Conservation (phyloP, 768 basidiomycete genomes). For the Boletus sp. region DNA sequence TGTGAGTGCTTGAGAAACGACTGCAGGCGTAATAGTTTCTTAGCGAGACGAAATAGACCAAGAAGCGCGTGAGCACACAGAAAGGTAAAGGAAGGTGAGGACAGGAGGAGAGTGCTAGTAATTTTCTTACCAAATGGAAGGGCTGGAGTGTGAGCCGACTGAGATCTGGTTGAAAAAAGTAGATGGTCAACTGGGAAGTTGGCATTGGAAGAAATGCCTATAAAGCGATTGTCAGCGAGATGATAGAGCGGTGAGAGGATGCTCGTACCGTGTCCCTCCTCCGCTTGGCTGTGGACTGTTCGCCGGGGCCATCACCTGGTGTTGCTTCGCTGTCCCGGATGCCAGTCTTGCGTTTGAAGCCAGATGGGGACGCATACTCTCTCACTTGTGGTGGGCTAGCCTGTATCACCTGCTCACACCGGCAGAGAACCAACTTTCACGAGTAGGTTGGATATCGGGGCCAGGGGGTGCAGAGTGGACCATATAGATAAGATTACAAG, state of each 20-base stretch:
- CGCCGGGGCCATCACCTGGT: conserved; percentile 10
- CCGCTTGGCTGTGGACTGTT: conserved; percentile 22
- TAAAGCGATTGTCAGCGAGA: background rate
- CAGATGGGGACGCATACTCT: conserved; percentile 16
- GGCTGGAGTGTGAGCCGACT: conserved; percentile 38
- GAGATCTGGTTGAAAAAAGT: conserved; percentile 40
- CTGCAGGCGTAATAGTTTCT: conserved; percentile 33
- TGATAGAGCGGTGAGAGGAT: background rate
- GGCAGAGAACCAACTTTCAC: too few species aligned
- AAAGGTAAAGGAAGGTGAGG: background rate
- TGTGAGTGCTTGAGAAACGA: conserved; percentile 45
- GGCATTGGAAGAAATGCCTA: conserved; percentile 48
- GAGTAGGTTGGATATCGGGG: too few species aligned
- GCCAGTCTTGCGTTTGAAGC: conserved; percentile 25
- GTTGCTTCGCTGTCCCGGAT: conserved; percentile 7
- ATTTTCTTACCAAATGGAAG: conserved; percentile 42
- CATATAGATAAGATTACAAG: too few species aligned
- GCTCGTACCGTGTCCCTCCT: conserved; percentile 23
- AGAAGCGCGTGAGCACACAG: background rate
- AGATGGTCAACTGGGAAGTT: conserved; percentile 37
- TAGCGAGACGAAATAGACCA: conserved; percentile 3
- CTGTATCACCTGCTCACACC: too few species aligned
- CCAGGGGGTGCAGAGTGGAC: too few species aligned
- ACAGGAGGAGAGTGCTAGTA: background rate
- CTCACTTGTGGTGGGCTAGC: background rate